These are phyloP conservation scores for Chaetomiaceae sp. DNA, from an alignment of 2,329 filamentous ascomycete genomes.

Conservation along the genomic window DNA sequence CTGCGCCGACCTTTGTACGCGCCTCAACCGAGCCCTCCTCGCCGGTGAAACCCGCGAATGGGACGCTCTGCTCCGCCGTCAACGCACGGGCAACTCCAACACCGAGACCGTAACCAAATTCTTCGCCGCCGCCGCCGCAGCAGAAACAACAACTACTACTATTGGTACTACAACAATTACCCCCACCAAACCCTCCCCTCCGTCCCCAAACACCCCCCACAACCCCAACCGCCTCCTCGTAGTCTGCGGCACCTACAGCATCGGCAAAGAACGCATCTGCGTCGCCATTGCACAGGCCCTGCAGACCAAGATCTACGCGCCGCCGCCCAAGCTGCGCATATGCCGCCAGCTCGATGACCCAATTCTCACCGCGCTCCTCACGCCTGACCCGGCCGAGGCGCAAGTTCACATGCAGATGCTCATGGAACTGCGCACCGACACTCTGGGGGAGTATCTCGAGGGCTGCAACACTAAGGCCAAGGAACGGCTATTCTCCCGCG, in stretches of 20 bases:
- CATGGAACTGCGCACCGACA: conserved; percentile 89
- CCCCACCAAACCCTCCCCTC: conserved; percentile 21
- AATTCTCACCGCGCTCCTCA: conserved; percentile 73
- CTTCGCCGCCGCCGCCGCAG: conserved; percentile 32
- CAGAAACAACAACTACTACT: neutral
- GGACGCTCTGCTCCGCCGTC: conserved; percentile 38
- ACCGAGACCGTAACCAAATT: conserved; percentile 49
- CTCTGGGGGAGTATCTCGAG: conserved; percentile 81
- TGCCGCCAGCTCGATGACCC: conserved; percentile 80
- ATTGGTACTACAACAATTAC: neutral
- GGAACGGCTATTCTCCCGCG: conserved; percentile 76
- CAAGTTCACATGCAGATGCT: conserved; percentile 98
- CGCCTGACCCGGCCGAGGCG: conserved; percentile 72
- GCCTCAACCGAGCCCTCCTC: conserved; percentile 33
- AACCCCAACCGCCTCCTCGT: conserved; percentile 69
- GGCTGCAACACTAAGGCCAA: conserved; percentile 61
- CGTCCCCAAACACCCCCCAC: conserved; percentile 8
- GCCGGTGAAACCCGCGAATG: conserved; percentile 42
- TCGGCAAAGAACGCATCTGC: conserved; percentile 95
- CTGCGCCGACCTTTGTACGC: conserved; percentile 80
- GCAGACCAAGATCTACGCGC: conserved; percentile 82
- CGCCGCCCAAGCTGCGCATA: conserved; percentile 75
- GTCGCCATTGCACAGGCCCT: conserved; percentile 85
- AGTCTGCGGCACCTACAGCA: conserved; percentile 93
- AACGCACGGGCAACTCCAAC: conserved; percentile 30